Conservation (phyloP, 495 filamentous ascomycete genomes). For the Aspergillus mulundensis region DNA sequence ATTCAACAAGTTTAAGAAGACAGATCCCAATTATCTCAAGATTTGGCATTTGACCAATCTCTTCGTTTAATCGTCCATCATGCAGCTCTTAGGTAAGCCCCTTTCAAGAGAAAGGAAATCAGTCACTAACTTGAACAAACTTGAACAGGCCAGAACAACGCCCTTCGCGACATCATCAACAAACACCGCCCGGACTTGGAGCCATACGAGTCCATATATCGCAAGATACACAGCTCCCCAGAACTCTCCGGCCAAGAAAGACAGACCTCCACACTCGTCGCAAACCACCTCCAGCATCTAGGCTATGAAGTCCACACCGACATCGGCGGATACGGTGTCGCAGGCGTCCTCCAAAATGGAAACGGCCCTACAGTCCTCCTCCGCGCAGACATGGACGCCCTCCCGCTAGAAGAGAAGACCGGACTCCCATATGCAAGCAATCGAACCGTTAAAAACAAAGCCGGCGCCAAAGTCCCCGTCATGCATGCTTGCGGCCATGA, state of each 20-base stretch:
- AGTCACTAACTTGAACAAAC: too few species aligned
- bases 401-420: conserved; percentile 56
- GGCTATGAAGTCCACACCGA: conserved; percentile 43
- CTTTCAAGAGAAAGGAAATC: too few species aligned
- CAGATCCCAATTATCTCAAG: neutral
- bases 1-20: neutral
- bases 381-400: conserved; percentile 59
- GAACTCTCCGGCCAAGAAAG: conserved; percentile 50
- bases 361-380: conserved; percentile 49
- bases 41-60: neutral
- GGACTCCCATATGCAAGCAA: conserved; percentile 52
- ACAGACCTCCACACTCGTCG: conserved; percentile 39
- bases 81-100: conserved; percentile 5
- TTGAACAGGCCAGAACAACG: neutral
- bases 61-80: neutral
- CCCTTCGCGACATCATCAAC: conserved; percentile 17
- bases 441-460: conserved; percentile 33
- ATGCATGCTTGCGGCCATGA: conserved; percentile 72
- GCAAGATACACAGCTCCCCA: conserved; percentile 45
- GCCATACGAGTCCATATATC: conserved; percentile 43
- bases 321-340: conserved; percentile 56
- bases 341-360: conserved; percentile 54
- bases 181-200: conserved; percentile 30
- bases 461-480: conserved; percentile 47
- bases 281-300: conserved; percentile 32